Base-by-base conservation (phyloP, 2,329 filamentous ascomycete species). In the Fusarium foetens region DNA sequence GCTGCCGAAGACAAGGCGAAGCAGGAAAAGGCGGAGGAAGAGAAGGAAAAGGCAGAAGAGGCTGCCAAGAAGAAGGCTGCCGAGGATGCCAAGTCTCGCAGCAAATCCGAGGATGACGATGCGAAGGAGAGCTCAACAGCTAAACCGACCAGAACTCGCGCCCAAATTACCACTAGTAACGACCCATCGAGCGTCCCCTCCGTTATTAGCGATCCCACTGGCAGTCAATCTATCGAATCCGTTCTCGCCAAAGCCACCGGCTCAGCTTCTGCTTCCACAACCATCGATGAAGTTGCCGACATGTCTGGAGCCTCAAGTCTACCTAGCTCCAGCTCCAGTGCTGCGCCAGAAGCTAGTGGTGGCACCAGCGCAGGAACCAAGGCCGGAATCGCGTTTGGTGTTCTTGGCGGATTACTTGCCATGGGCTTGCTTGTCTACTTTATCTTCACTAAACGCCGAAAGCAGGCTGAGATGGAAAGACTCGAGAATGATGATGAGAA, bases 351-450 rank as follows among this genome's bases (percentile, higher is more conserved):
- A 23, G 63, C 72, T 8, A 64, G 75, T 7, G 53, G 72, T 19
- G 76, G 78, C 12, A 76, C 72, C 39, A 80, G 76, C 52, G 68
- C 81, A 13, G 87, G 83, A 35, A 80, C 83, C 45, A 96, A 94
- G 81, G 95, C 94, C 46, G 96, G 96, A 67, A 88, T 98, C 69
- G 94, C 92, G 10, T 91, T 98, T 79, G 95, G 94, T 77, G 89
- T 97, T 52, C 82, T 98, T 36, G 85, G 92, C 11, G 89, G 89
- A 53, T 76, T 97, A 31, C 88, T 91, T 36, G 81, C 91, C 5
- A 79, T 96, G 31, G 89, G 90, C 35, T 84, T 90, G n/a, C 80
- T 93, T 27, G 85, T 93, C 25, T 92, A 94, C 78, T 90, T 97
- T 80, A 80, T 94, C 67, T 88, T 94, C 79, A 91, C 88, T 75